Percentiles rank a stretch among this genome's conserved stretches.
These are phyloP conservation scores for Scheffersomyces stipitis DNA, from an alignment of 805 yeast genomes.

Conservation along the genomic window DNA sequence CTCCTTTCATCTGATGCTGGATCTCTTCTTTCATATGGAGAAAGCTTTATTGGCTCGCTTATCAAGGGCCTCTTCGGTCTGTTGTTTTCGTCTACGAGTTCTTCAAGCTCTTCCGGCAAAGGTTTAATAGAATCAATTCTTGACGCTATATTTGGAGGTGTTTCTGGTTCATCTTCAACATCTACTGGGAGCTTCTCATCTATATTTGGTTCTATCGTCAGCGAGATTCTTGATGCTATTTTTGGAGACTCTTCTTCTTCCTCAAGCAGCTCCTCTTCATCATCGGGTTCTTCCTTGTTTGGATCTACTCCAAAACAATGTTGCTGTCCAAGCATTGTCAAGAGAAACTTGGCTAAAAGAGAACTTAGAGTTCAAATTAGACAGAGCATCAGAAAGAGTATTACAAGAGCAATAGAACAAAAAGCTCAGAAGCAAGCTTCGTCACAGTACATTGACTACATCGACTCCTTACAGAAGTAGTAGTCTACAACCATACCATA, in stretches of 20 bases:
- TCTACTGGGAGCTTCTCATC: slow-evolving; percentile 12
- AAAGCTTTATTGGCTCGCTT: background rate
- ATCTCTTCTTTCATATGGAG: background rate
- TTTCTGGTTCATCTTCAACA: slow-evolving; percentile 3
- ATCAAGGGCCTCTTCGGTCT: background rate
- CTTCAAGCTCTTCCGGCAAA: slow-evolving; percentile 1
- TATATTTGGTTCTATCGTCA: slow-evolving; percentile 12
- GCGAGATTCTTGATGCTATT: slow-evolving; percentile 17
- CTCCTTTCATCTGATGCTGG: background rate
- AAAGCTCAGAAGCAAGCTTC: slow-evolving; percentile 6
- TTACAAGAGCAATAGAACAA: slow-evolving; percentile 15
- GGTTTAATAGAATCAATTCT: slow-evolving; percentile 9
- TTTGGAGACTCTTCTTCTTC: slow-evolving; percentile 15
- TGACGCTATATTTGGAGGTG: slow-evolving; percentile 11
- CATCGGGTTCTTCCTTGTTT: slow-evolving; percentile 5
- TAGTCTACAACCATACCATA: too few relatives aligned
- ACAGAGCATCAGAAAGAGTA: slow-evolving; percentile 18
- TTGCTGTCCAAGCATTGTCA: slow-evolving; percentile 21
- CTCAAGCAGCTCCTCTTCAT: slow-evolving; percentile 3
- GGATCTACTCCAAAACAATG: slow-evolving; percentile 15
- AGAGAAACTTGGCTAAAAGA: slow-evolving; percentile 21
- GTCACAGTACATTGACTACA: slow-evolving; percentile 12
- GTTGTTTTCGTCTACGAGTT: background rate
- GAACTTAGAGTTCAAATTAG: slow-evolving; percentile 19
- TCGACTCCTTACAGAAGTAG: too few relatives aligned